A percentile compares a stretch with the other conserved stretches of the same genome.
Conservation (phyloP, 177 flowering plant species). For the Vitis hybrid region DNA sequence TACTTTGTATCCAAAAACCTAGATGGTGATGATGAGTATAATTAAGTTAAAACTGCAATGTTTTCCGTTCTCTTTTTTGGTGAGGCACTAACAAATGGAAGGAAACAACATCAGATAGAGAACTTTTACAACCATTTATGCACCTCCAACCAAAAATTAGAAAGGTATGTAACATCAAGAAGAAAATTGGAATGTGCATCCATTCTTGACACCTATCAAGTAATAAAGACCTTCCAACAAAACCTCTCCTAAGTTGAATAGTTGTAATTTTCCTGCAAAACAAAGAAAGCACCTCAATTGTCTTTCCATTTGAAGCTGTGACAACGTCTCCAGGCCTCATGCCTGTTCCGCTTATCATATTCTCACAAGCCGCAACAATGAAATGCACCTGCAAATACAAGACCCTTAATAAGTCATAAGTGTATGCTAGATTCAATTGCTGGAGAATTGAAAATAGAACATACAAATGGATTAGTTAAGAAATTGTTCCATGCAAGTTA, state of each 20-base stretch:
- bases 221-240: background rate
- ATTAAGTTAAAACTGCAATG: too few relatives aligned
- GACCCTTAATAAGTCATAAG: background rate
- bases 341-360: conserved; percentile 98
- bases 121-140: background rate
- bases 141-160: too few relatives aligned
- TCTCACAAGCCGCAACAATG: conserved; percentile 96
- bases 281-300: conserved; percentile 67
- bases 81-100: too few relatives aligned
- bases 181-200: too few relatives aligned
- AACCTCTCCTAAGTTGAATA: background rate
- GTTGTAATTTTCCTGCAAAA: background rate
- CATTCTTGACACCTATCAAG: too few relatives aligned
- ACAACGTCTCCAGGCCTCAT: conserved; percentile 97
- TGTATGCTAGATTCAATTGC: too few relatives aligned
- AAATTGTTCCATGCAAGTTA: background rate
- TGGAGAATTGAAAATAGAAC: background rate
- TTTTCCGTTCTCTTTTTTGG: too few relatives aligned
- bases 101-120: background rate
- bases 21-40: background rate
- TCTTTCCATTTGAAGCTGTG: conserved; percentile 96
- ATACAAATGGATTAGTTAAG: background rate
- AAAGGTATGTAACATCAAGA: too few relatives aligned
- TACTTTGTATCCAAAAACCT: too few relatives aligned
- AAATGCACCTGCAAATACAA: conserved; percentile 74